These are phyloP conservation scores for Tinospora cordifolia DNA, from an alignment of 164 flowering plant species.

Conservation along the genomic window DNA sequence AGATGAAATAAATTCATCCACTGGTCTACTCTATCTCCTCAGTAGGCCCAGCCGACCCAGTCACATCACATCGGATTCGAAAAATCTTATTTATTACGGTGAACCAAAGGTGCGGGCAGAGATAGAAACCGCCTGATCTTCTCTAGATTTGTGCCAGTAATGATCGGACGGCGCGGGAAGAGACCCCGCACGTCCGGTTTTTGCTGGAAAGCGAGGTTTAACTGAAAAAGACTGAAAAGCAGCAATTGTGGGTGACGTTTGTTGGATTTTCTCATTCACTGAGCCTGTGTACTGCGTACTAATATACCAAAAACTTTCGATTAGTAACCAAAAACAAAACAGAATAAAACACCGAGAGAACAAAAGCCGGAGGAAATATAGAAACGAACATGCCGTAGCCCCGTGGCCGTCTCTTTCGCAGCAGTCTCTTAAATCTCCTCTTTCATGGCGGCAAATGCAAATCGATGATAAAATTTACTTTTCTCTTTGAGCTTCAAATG, in stretches of 20 bases:
- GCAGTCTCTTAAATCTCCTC: not conserved
- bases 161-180: not conserved
- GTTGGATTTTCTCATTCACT: not conserved
- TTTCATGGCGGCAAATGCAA: constrained; percentile 4
- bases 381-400: not conserved
- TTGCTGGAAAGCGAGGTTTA: not conserved
- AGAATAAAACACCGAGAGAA: not conserved
- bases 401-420: not conserved
- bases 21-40: not conserved
- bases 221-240: not conserved
- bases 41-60: not conserved
- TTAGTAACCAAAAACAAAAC: not conserved
- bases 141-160: not conserved
- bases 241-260: not conserved
- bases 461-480: not conserved
- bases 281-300: no score
- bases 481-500: constrained; percentile 5
- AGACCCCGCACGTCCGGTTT: not conserved
- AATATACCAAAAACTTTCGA: no score
- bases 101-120: not conserved
- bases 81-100: not conserved
- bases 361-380: not conserved
- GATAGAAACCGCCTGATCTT: not conserved
- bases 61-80: not conserved
- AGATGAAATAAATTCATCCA: not conserved